Evolutionary conservation across 768 basidiomycete genomes (phyloP).

Genomic region (Arthromyces matolae): DNA sequence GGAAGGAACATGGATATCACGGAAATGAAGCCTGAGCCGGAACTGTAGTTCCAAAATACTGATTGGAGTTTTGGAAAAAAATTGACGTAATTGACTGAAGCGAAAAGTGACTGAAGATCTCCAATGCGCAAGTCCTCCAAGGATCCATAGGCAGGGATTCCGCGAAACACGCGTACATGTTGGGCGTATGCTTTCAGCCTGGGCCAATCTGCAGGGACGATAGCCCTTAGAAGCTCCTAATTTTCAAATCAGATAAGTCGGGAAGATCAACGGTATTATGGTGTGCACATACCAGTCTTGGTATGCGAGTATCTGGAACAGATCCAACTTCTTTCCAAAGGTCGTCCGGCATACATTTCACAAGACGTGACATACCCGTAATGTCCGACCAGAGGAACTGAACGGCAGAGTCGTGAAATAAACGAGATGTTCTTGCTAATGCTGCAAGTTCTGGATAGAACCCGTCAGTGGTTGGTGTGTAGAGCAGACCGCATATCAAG

Average conservation of each 20-base stretch:
- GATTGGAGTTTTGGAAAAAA: neutral
- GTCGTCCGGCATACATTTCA: slow-evolving; percentile 2
- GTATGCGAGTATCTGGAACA: neutral
- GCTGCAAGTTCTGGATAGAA: neutral
- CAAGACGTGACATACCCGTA: neutral
- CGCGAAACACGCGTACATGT: neutral
- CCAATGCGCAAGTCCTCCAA: neutral
- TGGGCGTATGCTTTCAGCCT: neutral
- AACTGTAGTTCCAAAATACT: neutral
- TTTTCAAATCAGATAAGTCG: too few species aligned
- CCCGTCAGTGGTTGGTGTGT: neutral
- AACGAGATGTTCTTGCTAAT: neutral
- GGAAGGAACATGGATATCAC: neutral
- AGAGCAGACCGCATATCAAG: neutral
- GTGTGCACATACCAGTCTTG: slow-evolving; percentile 2
- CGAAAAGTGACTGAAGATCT: neutral
- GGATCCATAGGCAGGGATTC: too few species aligned
- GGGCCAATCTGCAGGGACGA: slow-evolving; percentile 1
- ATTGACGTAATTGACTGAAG: neutral
- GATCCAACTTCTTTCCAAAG: neutral
- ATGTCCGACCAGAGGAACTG: neutral
- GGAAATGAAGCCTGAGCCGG: neutral
- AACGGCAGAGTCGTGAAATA: neutral
- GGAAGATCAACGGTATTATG: neutral
- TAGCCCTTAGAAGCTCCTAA: neutral